Percentiles rank a stretch among this genome's conserved stretches.
Conservation (phyloP, 192 early-diverging fungal species). For the Coemansia sp. region DNA sequence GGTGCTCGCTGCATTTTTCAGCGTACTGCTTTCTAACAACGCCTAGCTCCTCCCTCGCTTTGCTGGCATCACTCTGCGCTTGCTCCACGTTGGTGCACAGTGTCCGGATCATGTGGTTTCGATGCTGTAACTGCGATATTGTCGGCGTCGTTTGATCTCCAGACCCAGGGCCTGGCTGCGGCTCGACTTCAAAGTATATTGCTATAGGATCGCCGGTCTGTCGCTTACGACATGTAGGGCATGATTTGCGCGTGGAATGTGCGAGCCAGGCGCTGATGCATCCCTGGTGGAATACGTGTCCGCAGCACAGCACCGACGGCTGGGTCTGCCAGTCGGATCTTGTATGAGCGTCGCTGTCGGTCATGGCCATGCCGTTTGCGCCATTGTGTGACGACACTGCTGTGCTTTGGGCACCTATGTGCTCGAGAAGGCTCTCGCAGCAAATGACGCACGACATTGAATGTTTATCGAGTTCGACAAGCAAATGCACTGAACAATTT, state of each 20-base stretch:
- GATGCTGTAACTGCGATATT: conserved; percentile 17
- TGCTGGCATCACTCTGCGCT: conserved; percentile 26
- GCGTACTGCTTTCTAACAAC: neutral
- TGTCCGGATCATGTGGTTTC: conserved; percentile 37
- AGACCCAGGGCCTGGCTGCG: neutral
- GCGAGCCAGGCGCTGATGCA: conserved; percentile 48
- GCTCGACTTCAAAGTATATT: conserved; percentile 34
- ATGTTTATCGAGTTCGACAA: neutral
- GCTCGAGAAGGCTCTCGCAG: conserved; percentile 37
- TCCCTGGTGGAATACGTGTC: conserved; percentile 49
- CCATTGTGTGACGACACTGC: no score
- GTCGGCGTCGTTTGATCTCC: neutral
- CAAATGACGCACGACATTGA: conserved; percentile 48
- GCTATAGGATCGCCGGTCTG: conserved; percentile 30
- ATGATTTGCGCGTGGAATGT: conserved; percentile 24
- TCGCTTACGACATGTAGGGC: conserved; percentile 39
- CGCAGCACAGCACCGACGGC: conserved; percentile 37
- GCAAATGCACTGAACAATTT: neutral
- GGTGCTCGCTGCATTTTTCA: conserved; percentile 1
- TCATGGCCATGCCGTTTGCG: no score
- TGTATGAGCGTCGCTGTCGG: neutral
- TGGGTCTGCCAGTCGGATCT: conserved; percentile 22
- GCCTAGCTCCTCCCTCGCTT: conserved; percentile 6
- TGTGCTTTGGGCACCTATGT: conserved; percentile 5
- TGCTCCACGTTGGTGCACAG: conserved; percentile 34